phyloP scores from a whole-genome alignment of 1,284 basidiomycete genomes.

The Mycosarcoma maydis region DNA sequence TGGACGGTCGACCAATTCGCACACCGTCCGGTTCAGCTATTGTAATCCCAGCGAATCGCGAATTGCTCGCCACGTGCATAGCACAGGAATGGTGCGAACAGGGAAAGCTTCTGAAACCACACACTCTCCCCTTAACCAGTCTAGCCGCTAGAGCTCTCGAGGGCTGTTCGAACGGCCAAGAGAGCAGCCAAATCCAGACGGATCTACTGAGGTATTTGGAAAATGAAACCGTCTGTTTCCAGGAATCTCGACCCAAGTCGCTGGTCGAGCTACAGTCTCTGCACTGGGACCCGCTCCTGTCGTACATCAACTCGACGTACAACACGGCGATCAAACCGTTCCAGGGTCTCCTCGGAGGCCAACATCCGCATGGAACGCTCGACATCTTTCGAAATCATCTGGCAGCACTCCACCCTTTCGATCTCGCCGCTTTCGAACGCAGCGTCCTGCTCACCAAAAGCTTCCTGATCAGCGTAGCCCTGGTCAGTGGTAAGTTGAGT shows the following conservation, averaged over 20 bases:
- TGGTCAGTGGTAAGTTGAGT: slow-evolving; percentile 75
- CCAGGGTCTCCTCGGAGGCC: slow-evolving; percentile 38
- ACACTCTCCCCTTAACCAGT: slow-evolving; percentile 87
- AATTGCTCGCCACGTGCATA: slow-evolving; percentile 82
- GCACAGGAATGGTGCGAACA: slow-evolving; percentile 98
- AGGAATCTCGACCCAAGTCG: slow-evolving; percentile 78
- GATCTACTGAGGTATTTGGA: slow-evolving; percentile 86
- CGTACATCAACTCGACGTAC: slow-evolving; percentile 81
- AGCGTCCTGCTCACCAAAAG: slow-evolving; percentile 90
- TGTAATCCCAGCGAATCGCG: slow-evolving; percentile 77
- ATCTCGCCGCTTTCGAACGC: slow-evolving; percentile 80
- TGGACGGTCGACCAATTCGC: slow-evolving; percentile 86
- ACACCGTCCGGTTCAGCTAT: slow-evolving; percentile 84
- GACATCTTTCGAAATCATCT: slow-evolving; percentile 31
- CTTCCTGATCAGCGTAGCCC: slow-evolving; percentile 85
- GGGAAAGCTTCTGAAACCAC: slow-evolving; percentile 83
- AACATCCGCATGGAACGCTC: slow-evolving; percentile 31
- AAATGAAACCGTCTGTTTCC: slow-evolving; percentile 95
- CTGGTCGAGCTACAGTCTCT: slow-evolving; percentile 82
- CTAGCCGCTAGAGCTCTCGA: slow-evolving; percentile 89
- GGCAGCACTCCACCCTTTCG: slow-evolving; percentile 31
- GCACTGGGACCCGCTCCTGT: slow-evolving; percentile 88
- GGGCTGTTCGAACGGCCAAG: slow-evolving; percentile 73
- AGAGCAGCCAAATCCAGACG: slow-evolving; percentile 76
- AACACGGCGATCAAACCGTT: slow-evolving; percentile 56